Base-by-base conservation (phyloP, 2,329 filamentous ascomycete genomes). In the Corinectria fuckeliana region DNA sequence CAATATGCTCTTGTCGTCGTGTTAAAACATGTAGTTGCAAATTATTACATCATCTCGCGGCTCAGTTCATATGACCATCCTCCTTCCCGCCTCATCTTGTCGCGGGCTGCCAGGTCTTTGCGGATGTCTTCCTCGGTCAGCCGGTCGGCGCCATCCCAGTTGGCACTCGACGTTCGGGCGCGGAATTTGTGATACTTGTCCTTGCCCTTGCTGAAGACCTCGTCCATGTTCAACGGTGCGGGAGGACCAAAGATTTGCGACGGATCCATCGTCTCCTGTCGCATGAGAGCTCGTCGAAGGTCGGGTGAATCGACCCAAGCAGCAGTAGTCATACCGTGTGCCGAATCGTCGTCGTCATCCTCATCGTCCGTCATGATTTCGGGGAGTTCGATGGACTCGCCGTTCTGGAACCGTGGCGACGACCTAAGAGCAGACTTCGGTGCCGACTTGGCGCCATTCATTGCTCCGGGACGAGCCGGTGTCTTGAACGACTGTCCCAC, bases 281-380 rank as follows among this genome's bases (percentile, higher is more conserved):
- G 83, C 58, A 89, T 85, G 23, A 99, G 85, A 55, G 92, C 85
- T 52, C 86, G 82, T 16, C 89, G 87, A 44, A 99, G 85, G 63
- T 92, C 90, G 10, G 94, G 93, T 3, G 92, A 92, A 71, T 97
- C 90, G 4, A 92, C 93, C 95, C 95, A 99, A 7, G 87, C 86
- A 2, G 92, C 91, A 14, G 92, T 85, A 53, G 71, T 72, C 26
- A 77, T 71, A 1, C 72, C 71, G 21, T 76, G 72, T 78, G 91
- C 88, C 47, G 83, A 76, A 13, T 87, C 85, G 38, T 90, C 86
- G 5, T 94, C 91, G 48, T 94, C 91, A 59, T 96, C 92, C 70
- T 97, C 93, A 26, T 92, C 93, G 73, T 99, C 96, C 1, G 95
- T 98, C 64, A 93, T 88, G 68, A 99, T 98, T 68, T 99, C 95